These are phyloP conservation scores for Populus euphratica DNA, from an alignment of 345 rosid species.

Conservation along the genomic window DNA sequence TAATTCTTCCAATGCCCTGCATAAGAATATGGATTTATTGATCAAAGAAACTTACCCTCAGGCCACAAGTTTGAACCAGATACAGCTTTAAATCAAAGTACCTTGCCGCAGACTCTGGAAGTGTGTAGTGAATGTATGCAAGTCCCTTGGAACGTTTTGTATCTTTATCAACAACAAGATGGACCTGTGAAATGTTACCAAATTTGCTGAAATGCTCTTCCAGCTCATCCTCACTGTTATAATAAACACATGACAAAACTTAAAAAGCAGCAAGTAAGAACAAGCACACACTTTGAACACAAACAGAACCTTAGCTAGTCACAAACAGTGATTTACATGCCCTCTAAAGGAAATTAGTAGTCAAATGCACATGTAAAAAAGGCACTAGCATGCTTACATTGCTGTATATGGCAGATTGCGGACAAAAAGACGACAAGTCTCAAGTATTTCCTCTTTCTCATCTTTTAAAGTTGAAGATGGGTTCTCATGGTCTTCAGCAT, in stretches of 20 bases:
- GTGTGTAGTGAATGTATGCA: constrained; percentile 62
- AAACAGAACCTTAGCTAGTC: not conserved
- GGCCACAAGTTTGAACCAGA: not conserved
- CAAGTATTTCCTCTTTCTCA: constrained; percentile 38
- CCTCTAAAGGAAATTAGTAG: not conserved
- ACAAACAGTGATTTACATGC: not conserved
- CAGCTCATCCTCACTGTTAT: constrained; percentile 81
- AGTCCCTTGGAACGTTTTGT: constrained; percentile 88
- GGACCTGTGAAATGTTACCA: constrained; percentile 70
- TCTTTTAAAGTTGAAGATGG: constrained; percentile 32
- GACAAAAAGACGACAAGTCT: constrained; percentile 70
- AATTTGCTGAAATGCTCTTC: constrained; percentile 59
- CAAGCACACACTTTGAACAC: not conserved
- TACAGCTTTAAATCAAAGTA: constrained; percentile 25
- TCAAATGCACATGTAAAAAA: not conserved
- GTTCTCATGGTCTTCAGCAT: constrained; percentile 37
- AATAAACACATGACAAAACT: constrained; percentile 10
- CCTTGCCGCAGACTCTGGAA: constrained; percentile 77
- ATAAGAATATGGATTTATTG: constrained; percentile 9
- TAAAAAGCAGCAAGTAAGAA: not conserved
- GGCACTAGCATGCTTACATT: constrained; percentile 38
- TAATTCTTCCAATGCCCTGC: constrained; percentile 72
- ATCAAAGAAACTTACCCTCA: not conserved
- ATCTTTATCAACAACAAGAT: constrained; percentile 81
- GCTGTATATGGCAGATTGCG: constrained; percentile 79